phyloP scores from a whole-genome alignment of 345 rosid species.

The Toxicodendron radicans region DNA sequence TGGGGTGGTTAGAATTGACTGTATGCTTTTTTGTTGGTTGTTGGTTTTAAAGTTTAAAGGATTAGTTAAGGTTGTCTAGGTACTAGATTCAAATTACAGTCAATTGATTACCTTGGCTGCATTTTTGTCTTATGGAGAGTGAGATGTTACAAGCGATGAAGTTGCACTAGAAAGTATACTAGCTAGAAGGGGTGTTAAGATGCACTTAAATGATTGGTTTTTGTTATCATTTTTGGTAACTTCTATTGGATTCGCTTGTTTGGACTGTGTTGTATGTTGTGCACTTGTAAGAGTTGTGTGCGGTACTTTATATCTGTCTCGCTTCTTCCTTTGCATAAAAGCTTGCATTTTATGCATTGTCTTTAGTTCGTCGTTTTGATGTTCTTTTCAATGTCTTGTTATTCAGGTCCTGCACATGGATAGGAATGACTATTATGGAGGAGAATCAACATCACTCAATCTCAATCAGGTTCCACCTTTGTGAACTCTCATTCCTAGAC shows the following conservation, averaged over 20 bases:
- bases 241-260: background rate
- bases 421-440: constrained; percentile 95
- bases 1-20: no score
- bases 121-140: no score
- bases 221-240: no score
- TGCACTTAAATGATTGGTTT: background rate
- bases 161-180: background rate
- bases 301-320: no score
- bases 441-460: constrained; percentile 96
- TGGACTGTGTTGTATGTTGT: background rate
- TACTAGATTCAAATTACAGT: no score
- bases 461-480: constrained; percentile 71
- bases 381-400: background rate
- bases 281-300: background rate
- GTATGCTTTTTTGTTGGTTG: no score
- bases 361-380: background rate
- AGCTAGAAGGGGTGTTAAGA: background rate
- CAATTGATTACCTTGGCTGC: no score
- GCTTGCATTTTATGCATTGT: background rate
- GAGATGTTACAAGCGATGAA: no score
- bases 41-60: no score
- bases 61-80: no score
- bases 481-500: background rate
- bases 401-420: constrained; percentile 97
- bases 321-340: background rate